A percentile compares a stretch with the other conserved stretches of the same genome.
These are phyloP conservation scores for Mortierella hygrophila DNA, from an alignment of 192 early-diverging fungal species.

Conservation along the genomic window DNA sequence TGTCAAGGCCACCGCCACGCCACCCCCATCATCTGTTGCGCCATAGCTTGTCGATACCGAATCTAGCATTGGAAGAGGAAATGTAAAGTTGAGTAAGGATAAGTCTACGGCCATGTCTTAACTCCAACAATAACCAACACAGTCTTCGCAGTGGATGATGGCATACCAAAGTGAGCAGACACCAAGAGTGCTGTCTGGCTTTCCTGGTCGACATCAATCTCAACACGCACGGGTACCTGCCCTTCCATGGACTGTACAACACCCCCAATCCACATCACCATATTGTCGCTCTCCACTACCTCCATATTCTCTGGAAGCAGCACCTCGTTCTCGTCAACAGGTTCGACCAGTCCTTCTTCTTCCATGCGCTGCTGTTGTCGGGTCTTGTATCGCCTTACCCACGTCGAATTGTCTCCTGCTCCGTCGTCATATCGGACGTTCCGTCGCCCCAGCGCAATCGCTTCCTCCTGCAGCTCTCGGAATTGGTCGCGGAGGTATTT, in stretches of 20 bases:
- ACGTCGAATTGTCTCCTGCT: conserved; percentile 21
- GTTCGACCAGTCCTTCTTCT: conserved; percentile 1
- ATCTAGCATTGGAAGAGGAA: conserved; percentile 44
- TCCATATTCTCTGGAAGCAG: neutral
- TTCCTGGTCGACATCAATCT: conserved; percentile 49
- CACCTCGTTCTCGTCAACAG: neutral
- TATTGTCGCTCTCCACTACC: conserved; percentile 42
- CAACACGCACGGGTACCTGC: conserved; percentile 34
- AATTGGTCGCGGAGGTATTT: conserved; percentile 40
- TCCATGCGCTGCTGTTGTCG: conserved; percentile 26
- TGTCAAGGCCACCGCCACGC: conserved; percentile 70
- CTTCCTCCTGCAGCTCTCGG: conserved; percentile 25
- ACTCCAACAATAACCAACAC: neutral
- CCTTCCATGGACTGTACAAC: conserved; percentile 33
- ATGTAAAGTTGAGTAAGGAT: neutral
- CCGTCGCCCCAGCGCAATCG: conserved; percentile 40
- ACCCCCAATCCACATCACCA: conserved; percentile 53
- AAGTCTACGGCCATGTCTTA: neutral
- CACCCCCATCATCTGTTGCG: conserved; percentile 77
- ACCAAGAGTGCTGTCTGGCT: conserved; percentile 66
- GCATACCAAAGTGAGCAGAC: conserved; percentile 72
- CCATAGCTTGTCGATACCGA: conserved; percentile 76
- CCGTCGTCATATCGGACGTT: conserved; percentile 47
- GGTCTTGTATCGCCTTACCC: conserved; percentile 17
- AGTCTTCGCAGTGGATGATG: neutral